phyloP scores from a whole-genome alignment of 2,329 filamentous ascomycete genomes.

The Verticillium dahliae region DNA sequence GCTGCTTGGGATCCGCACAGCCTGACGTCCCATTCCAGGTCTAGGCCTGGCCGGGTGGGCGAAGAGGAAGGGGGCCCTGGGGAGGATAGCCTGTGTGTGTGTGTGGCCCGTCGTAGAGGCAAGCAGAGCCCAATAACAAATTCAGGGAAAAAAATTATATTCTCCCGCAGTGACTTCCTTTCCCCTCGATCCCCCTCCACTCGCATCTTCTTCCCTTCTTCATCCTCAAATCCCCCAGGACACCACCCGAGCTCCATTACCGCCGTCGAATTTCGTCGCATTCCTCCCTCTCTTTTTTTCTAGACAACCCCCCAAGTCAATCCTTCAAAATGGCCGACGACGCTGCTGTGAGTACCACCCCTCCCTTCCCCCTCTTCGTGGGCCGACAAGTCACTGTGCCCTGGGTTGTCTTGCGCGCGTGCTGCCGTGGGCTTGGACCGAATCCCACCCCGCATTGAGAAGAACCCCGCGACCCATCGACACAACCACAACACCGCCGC shows the following conservation, averaged over 20 bases:
- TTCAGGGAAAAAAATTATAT: conserved; percentile 14
- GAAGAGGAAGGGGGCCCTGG: neutral
- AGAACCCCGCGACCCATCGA: conserved; percentile 9
- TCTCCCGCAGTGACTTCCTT: conserved; percentile 3
- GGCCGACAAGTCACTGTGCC: neutral
- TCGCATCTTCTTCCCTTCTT: conserved; percentile 13
- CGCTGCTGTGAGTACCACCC: conserved; percentile 37
- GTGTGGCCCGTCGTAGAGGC: neutral
- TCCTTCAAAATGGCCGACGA: conserved; percentile 52
- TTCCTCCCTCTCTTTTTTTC: conserved; percentile 14
- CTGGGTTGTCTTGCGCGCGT: conserved; percentile 16
- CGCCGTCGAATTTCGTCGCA: conserved; percentile 16
- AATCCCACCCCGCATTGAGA: conserved; percentile 41
- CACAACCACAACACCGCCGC: conserved; percentile 1
- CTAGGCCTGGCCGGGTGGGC: neutral
- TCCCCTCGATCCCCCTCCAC: conserved; percentile 7
- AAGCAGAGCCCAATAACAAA: conserved; percentile 12
- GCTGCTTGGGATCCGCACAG: neutral
- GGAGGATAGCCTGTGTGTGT: neutral
- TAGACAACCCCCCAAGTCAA: conserved; percentile 19
- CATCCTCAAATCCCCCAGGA: conserved; percentile 1
- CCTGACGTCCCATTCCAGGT: neutral
- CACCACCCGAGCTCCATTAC: neutral
- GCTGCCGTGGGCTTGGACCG: conserved; percentile 14
- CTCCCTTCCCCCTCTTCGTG: conserved; percentile 7